phyloP scores from a whole-genome alignment of 2,329 filamentous ascomycete species.

The Bimuria novae-zelandiae region DNA sequence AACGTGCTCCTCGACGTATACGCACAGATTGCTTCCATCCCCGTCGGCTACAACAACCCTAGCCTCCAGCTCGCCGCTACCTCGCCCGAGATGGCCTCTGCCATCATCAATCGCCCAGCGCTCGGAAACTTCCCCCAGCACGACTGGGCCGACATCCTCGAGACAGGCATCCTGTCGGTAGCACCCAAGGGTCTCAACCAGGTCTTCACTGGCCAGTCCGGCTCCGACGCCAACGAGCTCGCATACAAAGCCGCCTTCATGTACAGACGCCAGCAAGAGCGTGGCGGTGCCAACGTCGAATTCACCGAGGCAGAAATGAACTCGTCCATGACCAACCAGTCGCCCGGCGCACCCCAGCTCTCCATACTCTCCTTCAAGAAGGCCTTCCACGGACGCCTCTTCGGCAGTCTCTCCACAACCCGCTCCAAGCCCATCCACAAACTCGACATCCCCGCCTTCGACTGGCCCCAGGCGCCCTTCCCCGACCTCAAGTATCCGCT shows the following conservation, averaged over 20 bases:
- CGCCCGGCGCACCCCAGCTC: slow-evolving; percentile 75
- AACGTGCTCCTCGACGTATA: slow-evolving; percentile 78
- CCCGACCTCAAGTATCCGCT: slow-evolving; percentile 85
- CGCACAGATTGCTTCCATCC: slow-evolving; percentile 91
- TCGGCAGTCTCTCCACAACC: slow-evolving; percentile 84
- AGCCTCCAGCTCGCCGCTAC: slow-evolving; percentile 70
- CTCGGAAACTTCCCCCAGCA: slow-evolving; percentile 88
- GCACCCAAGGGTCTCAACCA: slow-evolving; percentile 83
- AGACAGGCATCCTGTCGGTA: slow-evolving; percentile 78
- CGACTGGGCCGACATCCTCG: slow-evolving; percentile 80
- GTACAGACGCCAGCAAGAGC: slow-evolving; percentile 80
- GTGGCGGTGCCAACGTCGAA: slow-evolving; percentile 75
- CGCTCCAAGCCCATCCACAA: slow-evolving; percentile 95
- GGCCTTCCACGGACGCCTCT: slow-evolving; percentile 88
- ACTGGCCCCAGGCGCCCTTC: slow-evolving; percentile 92
- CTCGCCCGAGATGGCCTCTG: slow-evolving; percentile 76
- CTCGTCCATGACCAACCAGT: slow-evolving; percentile 79
- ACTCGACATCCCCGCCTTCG: slow-evolving; percentile 90
- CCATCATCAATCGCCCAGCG: slow-evolving; percentile 86
- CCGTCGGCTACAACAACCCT: slow-evolving; percentile 91
- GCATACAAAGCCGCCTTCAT: slow-evolving; percentile 97
- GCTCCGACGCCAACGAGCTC: slow-evolving; percentile 91
- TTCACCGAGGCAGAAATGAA: slow-evolving; percentile 78
- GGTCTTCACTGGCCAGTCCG: slow-evolving; percentile 87
- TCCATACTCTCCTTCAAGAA: slow-evolving; percentile 89